These are phyloP conservation scores for Silene vulgaris DNA, from an alignment of 179 eudicot genomes.

Conservation along the genomic window DNA sequence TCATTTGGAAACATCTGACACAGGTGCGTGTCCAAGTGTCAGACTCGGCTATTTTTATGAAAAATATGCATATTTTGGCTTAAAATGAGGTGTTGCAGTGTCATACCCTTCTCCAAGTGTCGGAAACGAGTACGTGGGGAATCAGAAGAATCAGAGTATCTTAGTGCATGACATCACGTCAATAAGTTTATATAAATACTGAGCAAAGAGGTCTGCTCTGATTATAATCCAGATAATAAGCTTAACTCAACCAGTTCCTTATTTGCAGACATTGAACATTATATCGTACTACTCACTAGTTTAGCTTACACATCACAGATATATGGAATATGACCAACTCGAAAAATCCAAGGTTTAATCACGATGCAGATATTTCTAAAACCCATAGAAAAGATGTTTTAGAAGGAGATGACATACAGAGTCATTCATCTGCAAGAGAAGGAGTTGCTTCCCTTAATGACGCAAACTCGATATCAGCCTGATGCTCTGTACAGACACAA, in stretches of 20 bases:
- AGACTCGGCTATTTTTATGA: too few relatives aligned
- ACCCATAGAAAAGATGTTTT: not conserved
- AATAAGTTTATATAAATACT: conserved; percentile 1
- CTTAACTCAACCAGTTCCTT: not conserved
- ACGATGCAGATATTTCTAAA: not conserved
- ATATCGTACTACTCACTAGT: not conserved
- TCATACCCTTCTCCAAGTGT: too few relatives aligned
- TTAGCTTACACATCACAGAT: not conserved
- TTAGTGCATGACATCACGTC: not conserved
- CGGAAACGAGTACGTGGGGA: too few relatives aligned
- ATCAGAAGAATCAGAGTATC: too few relatives aligned
- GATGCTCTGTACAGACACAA: not conserved
- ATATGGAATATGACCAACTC: not conserved
- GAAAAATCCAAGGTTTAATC: not conserved
- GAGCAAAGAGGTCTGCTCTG: not conserved
- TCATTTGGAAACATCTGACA: too few relatives aligned
- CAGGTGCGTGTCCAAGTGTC: too few relatives aligned
- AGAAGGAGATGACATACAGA: not conserved
- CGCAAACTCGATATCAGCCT: not conserved
- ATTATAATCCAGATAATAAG: not conserved
- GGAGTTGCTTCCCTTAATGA: conserved; percentile 6
- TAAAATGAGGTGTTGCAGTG: too few relatives aligned
- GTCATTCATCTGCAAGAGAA: not conserved
- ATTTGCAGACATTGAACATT: not conserved
- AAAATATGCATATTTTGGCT: too few relatives aligned